A percentile compares a stretch with the other conserved stretches of the same genome.
These are phyloP conservation scores for Capsella rubella DNA, from an alignment of 441 rosid species.

Conservation along the genomic window DNA sequence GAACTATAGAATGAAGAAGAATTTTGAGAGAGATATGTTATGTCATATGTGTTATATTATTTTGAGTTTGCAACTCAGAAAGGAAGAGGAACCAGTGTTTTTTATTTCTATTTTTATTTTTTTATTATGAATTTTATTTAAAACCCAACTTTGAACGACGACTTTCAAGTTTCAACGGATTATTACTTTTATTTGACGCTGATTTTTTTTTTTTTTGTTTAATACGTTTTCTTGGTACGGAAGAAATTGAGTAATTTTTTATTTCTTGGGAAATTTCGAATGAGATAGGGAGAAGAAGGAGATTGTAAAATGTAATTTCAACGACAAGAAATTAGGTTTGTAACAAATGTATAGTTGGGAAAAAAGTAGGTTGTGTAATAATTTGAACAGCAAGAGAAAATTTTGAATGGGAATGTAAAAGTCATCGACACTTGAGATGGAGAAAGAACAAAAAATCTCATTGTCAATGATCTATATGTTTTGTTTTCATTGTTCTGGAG, in stretches of 20 bases:
- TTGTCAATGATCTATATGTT: background rate
- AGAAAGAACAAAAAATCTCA: background rate
- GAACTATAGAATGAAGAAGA: background rate
- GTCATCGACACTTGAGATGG: background rate
- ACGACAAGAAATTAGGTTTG: background rate
- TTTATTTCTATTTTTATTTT: background rate
- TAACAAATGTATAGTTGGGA: background rate
- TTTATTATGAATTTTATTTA: background rate
- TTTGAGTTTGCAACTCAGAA: background rate
- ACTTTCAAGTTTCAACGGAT: constrained; percentile 43
- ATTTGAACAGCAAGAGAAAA: background rate
- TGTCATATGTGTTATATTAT: too few species aligned
- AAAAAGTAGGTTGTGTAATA: background rate
- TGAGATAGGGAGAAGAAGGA: background rate
- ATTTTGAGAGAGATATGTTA: background rate
- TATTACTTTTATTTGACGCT: constrained; percentile 11
- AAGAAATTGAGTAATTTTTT: background rate
- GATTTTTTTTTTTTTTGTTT: background rate
- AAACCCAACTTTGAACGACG: constrained; percentile 44
- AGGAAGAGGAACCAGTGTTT: constrained; percentile 40
- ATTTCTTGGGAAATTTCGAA: background rate
- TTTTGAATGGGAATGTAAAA: background rate
- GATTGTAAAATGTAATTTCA: too few species aligned
- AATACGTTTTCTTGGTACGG: background rate
- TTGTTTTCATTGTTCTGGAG: background rate